Evolutionary conservation across 2,329 filamentous ascomycete genomes (phyloP), one percentile per base, ranked within the genome.

Genomic region (Pseudogymnoascus sp.): DNA sequence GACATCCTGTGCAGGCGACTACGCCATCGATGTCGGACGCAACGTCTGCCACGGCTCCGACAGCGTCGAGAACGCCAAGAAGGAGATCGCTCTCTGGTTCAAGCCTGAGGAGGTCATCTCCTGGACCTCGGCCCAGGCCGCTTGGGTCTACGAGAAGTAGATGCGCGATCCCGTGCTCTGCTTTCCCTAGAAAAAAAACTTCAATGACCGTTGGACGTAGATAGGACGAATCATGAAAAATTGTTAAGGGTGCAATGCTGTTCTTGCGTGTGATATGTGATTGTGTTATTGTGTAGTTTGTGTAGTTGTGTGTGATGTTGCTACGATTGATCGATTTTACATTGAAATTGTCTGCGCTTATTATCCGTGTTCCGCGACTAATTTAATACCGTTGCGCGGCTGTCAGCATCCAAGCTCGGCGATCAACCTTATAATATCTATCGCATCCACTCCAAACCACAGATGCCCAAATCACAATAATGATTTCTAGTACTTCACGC

Each of bases 31-130:
- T 74, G 89, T 92, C 77, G 95, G 95, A 82, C 91, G 93, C 80
- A 99, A 99, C 85, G 92, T 98, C 83, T 98, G 93, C 90, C 95
- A 99, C 88, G 95, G 95, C 78, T 97, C 92, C 80, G 95, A 99
- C 86, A 88, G 85, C 78, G 93, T 99, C 81, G 95, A 99, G 88
- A 96, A 87, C 84, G 95, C 95, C 81, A 87, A 98, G 89, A 97
- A 98, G 90, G 95, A 99, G 86, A 99, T 99, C 78, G 89, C 89
- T 75, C 88, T 98, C 77, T 99, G 95, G 95, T 99, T 99, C 90
- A 88, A 89, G 81, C 83, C 90, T 72, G 87, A 86, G 72, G 95
- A 98, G 80, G 77, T 96, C 75, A 80, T 91, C 80, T 84, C 77
- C 81, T 98, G 90, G 87, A 93, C 95, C 86, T 82, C 83, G 71